A percentile compares a stretch with the other conserved stretches of the same genome.
These are phyloP conservation scores for Tuctoria greenei DNA, from an alignment of 176 grass and related monocot species.

Conservation along the genomic window DNA sequence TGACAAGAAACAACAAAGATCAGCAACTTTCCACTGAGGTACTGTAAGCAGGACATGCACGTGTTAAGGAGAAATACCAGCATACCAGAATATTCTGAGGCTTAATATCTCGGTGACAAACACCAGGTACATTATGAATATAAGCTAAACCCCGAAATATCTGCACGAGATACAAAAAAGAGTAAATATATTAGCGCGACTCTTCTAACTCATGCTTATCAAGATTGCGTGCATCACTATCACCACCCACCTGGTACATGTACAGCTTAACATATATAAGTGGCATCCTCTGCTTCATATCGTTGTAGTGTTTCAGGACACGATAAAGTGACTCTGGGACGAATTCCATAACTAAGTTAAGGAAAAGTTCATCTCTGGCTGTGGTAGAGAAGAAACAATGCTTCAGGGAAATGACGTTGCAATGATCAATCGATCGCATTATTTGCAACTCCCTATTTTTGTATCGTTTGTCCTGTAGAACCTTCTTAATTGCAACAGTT, in stretches of 20 bases:
- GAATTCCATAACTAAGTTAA: constrained; percentile 88
- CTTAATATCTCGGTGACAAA: constrained; percentile 86
- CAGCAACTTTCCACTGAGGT: not conserved
- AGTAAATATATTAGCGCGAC: not conserved
- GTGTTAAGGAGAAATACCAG: not conserved
- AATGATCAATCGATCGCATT: constrained; percentile 81
- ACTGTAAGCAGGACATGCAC: constrained; percentile 1
- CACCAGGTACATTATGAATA: constrained; percentile 67
- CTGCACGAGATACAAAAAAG: constrained; percentile 45
- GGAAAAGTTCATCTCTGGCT: constrained; percentile 77
- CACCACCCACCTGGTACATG: constrained; percentile 66
- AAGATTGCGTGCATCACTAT: constrained; percentile 16
- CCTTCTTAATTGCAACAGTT: constrained; percentile 83
- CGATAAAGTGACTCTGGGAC: constrained; percentile 76
- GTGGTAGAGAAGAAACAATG: constrained; percentile 91
- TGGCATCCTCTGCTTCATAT: constrained; percentile 82
- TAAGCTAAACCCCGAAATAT: constrained; percentile 84
- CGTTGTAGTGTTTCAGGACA: constrained; percentile 75
- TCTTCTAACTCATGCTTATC: constrained; percentile 7
- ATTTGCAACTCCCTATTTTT: constrained; percentile 82
- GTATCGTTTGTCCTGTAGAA: constrained; percentile 75
- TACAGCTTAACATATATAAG: constrained; percentile 82
- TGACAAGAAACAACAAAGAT: not conserved
- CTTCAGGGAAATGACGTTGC: constrained; percentile 75
- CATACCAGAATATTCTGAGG: constrained; percentile 86